Percentiles rank a stretch among this genome's conserved stretches.
Conservation (phyloP, 148 eudicot species). For the Suaeda aralocaspica region DNA sequence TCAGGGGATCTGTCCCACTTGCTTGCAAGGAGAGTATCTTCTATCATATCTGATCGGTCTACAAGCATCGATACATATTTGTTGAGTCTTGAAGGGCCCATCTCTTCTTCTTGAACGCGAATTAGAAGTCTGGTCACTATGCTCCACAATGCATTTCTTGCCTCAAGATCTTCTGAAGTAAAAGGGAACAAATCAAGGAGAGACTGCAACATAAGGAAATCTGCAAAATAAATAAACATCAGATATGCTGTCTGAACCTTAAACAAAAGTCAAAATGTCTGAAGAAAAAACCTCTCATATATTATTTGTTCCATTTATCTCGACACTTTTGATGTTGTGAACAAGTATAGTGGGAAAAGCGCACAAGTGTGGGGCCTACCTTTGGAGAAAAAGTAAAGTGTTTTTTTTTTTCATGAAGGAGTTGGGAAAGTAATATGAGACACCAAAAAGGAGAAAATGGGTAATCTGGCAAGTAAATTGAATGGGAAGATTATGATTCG, state of each 20-base stretch:
- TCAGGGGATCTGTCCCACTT: conserved; percentile 31
- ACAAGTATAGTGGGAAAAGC: too few species aligned
- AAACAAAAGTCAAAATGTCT: conserved; percentile 1
- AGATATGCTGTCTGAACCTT: conserved; percentile 12
- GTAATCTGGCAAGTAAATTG: too few species aligned
- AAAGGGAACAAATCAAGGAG: conserved; percentile 65
- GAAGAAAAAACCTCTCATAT: neutral
- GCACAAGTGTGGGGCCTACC: too few species aligned
- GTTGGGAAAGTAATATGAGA: too few species aligned
- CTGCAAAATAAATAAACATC: conserved; percentile 41
- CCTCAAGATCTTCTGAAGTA: conserved; percentile 81
- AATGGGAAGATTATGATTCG: too few species aligned
- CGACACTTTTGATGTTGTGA: too few species aligned
- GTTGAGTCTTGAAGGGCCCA: conserved; percentile 43
- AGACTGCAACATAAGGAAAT: conserved; percentile 60
- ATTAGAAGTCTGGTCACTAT: conserved; percentile 50
- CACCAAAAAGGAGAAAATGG: too few species aligned
- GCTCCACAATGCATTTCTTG: conserved; percentile 86
- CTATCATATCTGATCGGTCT: conserved; percentile 59
- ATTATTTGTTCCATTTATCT: neutral
- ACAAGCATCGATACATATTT: conserved; percentile 48
- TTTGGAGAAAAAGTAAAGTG: too few species aligned
- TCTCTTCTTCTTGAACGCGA: conserved; percentile 40
- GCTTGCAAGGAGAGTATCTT: conserved; percentile 68
- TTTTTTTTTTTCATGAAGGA: too few species aligned